Conservation (phyloP, 2,329 filamentous ascomycete genomes). For the Epichloe baconii region DNA sequence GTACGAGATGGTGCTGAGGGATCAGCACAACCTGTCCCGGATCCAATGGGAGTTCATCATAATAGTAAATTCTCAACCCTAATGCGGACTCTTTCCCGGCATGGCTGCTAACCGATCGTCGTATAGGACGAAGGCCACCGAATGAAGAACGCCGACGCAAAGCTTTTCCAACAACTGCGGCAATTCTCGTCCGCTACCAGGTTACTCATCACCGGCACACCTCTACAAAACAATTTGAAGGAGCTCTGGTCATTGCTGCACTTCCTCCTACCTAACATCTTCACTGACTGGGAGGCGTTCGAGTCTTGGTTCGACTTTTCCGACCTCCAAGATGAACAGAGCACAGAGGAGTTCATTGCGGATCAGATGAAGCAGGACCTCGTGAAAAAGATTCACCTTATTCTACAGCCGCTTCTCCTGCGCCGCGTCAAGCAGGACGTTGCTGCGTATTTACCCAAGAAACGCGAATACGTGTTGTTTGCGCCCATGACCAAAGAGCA, state of each 20-base stretch:
- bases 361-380: slow-evolving; percentile 49
- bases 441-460: slow-evolving; percentile 81
- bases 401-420: slow-evolving; percentile 81
- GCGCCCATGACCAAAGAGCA: slow-evolving; percentile 86
- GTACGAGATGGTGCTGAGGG: slow-evolving; percentile 91
- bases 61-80: slow-evolving; percentile 42
- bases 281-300: slow-evolving; percentile 85
- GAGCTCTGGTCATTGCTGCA: slow-evolving; percentile 93
- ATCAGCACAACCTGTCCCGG: slow-evolving; percentile 65
- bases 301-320: slow-evolving; percentile 97
- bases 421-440: slow-evolving; percentile 88
- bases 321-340: slow-evolving; percentile 71
- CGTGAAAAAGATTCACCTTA: slow-evolving; percentile 71
- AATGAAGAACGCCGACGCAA: slow-evolving; percentile 92
- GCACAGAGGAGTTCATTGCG: slow-evolving; percentile 64
- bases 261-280: slow-evolving; percentile 84
- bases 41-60: slow-evolving; percentile 98
- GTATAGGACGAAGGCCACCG: slow-evolving; percentile 81
- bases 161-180: slow-evolving; percentile 76
- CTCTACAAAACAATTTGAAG: slow-evolving; percentile 86
- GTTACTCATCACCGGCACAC: slow-evolving; percentile 86
- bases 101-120: not conserved
- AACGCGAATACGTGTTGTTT: slow-evolving; percentile 90
- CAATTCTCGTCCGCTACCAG: slow-evolving; percentile 83
- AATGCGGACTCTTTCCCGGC: no score